These are phyloP conservation scores for Phoma sp. DNA, from an alignment of 2,329 filamentous ascomycete species.

Conservation along the genomic window DNA sequence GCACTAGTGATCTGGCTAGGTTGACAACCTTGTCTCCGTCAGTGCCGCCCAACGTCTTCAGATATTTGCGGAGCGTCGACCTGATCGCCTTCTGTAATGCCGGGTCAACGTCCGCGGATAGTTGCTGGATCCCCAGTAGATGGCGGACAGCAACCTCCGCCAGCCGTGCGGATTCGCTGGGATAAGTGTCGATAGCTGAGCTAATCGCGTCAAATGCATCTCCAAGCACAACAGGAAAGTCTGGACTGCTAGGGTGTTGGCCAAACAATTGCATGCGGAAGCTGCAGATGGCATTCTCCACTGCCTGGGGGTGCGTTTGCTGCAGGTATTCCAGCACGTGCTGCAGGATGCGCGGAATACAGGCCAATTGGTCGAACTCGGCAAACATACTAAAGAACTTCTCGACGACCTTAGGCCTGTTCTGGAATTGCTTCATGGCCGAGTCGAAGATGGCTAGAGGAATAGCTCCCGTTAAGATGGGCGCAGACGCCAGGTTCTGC, in stretches of 20 bases:
- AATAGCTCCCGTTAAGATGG: conserved; percentile 90
- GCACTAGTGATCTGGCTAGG: conserved; percentile 29
- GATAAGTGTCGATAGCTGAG: conserved; percentile 51
- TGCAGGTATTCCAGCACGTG: conserved; percentile 74
- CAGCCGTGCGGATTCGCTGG: conserved; percentile 44
- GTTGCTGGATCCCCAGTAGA: conserved; percentile 54
- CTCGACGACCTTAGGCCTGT: conserved; percentile 69
- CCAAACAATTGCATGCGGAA: conserved; percentile 74
- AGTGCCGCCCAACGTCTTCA: conserved; percentile 34
- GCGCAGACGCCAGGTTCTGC: conserved; percentile 71
- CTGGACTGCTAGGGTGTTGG: conserved; percentile 65
- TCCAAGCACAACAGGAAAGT: conserved; percentile 75
- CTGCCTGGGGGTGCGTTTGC: conserved; percentile 60
- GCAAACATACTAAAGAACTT: conserved; percentile 82
- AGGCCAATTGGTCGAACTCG: conserved; percentile 70
- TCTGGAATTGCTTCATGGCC: conserved; percentile 77
- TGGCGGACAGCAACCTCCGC: conserved; percentile 56
- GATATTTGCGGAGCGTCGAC: conserved; percentile 48
- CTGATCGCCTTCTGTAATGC: conserved; percentile 60
- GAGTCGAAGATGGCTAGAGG: conserved; percentile 91
- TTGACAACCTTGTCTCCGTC: conserved; percentile 36
- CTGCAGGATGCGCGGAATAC: conserved; percentile 69
- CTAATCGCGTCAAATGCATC: conserved; percentile 69
- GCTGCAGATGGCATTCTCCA: conserved; percentile 70
- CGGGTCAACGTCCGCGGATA: conserved; percentile 56